A percentile compares a stretch with the other conserved stretches of the same genome.
Conservation (phyloP, 352 stramenopile genomes). For the Thalassiosira ordinaria region DNA sequence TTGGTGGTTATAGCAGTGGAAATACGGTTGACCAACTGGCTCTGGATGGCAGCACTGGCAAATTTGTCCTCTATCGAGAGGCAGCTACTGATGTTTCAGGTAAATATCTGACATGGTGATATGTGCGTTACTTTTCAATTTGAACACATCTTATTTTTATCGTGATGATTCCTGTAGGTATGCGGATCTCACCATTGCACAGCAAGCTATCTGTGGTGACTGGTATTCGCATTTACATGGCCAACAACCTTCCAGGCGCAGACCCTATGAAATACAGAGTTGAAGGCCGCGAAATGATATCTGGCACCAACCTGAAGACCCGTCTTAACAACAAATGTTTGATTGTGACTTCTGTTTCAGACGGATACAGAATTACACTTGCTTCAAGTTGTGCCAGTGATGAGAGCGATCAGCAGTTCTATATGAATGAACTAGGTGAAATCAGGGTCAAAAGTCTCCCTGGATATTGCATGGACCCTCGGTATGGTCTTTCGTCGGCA, state of each 20-base stretch:
- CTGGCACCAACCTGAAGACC: not conserved
- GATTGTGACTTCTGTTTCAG: too few species aligned
- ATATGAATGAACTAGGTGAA: conserved; percentile 35
- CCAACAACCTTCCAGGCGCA: conserved; percentile 26
- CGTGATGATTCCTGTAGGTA: conserved; percentile 9
- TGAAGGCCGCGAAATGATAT: conserved; percentile 19
- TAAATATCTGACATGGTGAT: not conserved
- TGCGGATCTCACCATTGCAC: conserved; percentile 34
- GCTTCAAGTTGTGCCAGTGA: too few species aligned
- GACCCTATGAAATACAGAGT: conserved; percentile 45
- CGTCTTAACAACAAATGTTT: not conserved
- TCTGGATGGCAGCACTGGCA: conserved; percentile 30
- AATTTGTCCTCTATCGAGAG: conserved; percentile 33
- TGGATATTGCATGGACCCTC: conserved; percentile 30
- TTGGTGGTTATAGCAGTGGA: conserved; percentile 26
- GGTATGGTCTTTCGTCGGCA: not conserved
- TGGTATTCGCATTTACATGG: conserved; percentile 47
- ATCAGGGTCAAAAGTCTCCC: conserved; percentile 35
- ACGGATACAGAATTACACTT: too few species aligned
- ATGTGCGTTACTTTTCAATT: not conserved
- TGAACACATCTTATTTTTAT: not conserved
- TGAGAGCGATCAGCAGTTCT: conserved; percentile 26
- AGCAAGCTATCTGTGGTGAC: conserved; percentile 30
- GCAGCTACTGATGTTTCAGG: not conserved
- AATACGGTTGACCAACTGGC: not conserved